These are phyloP conservation scores for Leishmania mexicana DNA, from an alignment of 208 protist genomes.

Conservation along the genomic window DNA sequence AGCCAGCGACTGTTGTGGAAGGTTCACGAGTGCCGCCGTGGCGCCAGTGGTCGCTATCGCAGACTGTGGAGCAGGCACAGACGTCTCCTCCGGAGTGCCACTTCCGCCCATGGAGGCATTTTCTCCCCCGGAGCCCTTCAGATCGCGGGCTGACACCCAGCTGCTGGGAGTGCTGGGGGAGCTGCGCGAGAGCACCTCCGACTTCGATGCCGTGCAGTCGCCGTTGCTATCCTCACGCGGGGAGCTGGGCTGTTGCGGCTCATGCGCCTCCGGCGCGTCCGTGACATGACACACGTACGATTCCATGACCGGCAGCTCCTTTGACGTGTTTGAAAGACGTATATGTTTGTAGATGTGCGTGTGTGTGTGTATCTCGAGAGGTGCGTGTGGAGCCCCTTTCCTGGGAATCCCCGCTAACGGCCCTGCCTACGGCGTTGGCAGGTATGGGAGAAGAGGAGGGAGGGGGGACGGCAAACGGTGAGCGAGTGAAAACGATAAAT, in stretches of 20 bases:
- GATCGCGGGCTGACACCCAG: too few relatives aligned
- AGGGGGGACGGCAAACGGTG: background rate
- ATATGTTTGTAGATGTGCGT: background rate
- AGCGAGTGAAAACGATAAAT: background rate
- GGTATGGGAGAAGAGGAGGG: background rate
- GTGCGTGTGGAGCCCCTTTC: background rate
- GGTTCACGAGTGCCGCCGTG: background rate
- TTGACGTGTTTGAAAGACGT: background rate
- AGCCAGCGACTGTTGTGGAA: background rate
- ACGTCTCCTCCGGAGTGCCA: background rate
- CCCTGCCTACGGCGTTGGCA: background rate
- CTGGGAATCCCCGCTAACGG: background rate
- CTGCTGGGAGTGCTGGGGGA: conserved; percentile 1
- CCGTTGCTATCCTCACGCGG: background rate
- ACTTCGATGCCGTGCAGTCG: background rate
- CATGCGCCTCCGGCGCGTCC: conserved; percentile 3
- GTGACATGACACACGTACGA: conserved; percentile 31
- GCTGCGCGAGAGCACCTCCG: background rate
- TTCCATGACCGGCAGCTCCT: conserved; percentile 1
- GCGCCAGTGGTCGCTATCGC: background rate
- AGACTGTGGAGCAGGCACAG: background rate
- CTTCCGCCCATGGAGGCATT: background rate
- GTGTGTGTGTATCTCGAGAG: background rate
- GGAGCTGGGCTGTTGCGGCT: background rate
- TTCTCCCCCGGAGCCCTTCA: background rate